Percentiles rank a stretch among this genome's conserved stretches.
phyloP scores from a whole-genome alignment of 352 stramenopile genomes.

The Pythium rhizo-oryzae region DNA sequence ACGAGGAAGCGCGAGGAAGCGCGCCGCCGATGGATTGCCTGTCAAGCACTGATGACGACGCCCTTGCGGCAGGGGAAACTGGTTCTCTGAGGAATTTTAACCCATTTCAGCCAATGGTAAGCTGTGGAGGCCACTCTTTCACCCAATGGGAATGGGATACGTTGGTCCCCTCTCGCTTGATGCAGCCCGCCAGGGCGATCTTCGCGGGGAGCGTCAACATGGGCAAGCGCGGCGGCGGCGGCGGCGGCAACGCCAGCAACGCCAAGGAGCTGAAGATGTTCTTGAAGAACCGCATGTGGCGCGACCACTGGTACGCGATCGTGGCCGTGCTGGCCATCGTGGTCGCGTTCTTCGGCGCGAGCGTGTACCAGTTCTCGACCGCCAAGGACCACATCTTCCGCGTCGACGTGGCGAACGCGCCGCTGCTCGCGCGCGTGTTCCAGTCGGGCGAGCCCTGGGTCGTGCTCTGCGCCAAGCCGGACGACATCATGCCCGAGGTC shows the following conservation, averaged over 20 bases:
- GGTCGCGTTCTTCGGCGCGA: slow-evolving; percentile 59
- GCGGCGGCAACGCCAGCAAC: slow-evolving; percentile 48
- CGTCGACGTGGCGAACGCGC: slow-evolving; percentile 57
- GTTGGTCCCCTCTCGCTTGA: not conserved
- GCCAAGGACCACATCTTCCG: slow-evolving; percentile 65
- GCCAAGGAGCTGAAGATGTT: slow-evolving; percentile 82
- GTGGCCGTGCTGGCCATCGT: slow-evolving; percentile 49
- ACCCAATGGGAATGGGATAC: slow-evolving; percentile 3
- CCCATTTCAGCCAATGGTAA: slow-evolving; percentile 1
- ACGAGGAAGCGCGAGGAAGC: not conserved
- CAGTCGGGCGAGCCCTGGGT: slow-evolving; percentile 81
- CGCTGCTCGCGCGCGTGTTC: slow-evolving; percentile 71
- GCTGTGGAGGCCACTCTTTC: not conserved
- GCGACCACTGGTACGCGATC: slow-evolving; percentile 71
- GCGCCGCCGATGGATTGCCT: not conserved
- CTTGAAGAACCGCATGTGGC: slow-evolving; percentile 82
- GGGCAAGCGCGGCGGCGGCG: slow-evolving; percentile 40
- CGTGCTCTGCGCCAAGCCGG: slow-evolving; percentile 69
- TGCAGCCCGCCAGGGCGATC: not conserved
- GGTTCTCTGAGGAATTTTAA: not conserved
- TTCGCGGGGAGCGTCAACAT: slow-evolving; percentile 16
- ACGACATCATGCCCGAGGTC: slow-evolving; percentile 72
- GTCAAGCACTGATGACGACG: not conserved
- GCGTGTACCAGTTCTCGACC: slow-evolving; percentile 69
- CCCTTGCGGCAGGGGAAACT: not conserved